Evolutionary conservation across 805 yeast species (phyloP), one percentile per base, ranked within the genome.

Genomic region (Candida ipomoeae): DNA sequence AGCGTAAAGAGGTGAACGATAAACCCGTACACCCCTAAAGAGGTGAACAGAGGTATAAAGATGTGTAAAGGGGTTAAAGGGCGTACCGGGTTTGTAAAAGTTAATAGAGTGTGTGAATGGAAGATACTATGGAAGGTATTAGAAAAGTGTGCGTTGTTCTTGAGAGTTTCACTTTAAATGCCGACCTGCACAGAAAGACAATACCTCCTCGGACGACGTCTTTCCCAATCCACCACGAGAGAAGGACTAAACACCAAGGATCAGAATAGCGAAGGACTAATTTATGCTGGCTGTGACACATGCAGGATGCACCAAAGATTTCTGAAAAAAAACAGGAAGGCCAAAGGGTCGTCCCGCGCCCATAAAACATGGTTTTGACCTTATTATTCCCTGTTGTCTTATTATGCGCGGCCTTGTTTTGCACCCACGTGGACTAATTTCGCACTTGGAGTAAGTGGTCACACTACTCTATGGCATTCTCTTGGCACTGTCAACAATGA

Each of bases 391-490:
- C 41, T 5, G 18, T 20, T 17, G 7, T 34, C n/a, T 42, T 20
- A 20, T 42, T 20, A 40, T 26, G 43, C 43, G 43, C 43, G 21
- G 34, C 10, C 45, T 35, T 11, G n/a, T 35, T 53, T 50, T 40
- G 54, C 52, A 50, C 55, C 57, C 57, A 54, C 57, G 57, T 54
- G 57, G 57, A 26, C 35, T 18, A 37, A 48, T 40, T 43, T 13
- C 40, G 48, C 48, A 36, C 45, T 44, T 49, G n/a, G 29, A 54
- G 57, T 43, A 54, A 52, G 34, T 43, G 23, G 54, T 54, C 57
- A 54, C 57, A 52, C 57, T 54, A 54, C 56, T 44, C 21, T 21
- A 41, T 15, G 7, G 15, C 43, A 6, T 15, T 41, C 33, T 38
- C 48, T 42, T 48, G 44, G 45, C 23, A 31, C 36, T 18, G 44